Evolutionary conservation across 2,329 filamentous ascomycete species (phyloP).

Genomic region (Penicillium sp.): DNA sequence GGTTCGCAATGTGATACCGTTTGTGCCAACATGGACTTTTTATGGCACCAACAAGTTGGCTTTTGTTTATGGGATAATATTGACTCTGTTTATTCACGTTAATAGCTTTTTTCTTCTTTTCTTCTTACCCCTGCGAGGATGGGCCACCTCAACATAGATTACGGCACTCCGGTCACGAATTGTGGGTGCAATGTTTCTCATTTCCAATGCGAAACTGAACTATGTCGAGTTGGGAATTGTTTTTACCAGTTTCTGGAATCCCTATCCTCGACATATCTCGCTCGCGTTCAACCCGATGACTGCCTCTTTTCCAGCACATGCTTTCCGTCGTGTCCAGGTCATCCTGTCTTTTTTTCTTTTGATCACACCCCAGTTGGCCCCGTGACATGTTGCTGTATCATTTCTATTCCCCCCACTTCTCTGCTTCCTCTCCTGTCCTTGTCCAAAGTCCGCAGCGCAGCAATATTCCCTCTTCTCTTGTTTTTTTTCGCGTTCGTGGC

Average conservation of each 20-base stretch:
- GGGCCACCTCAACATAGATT: conserved; percentile 29
- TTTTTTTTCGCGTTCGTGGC: conserved; percentile 26
- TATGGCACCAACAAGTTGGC: conserved; percentile 32
- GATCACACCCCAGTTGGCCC: conserved; percentile 13
- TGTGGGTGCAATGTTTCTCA: conserved; percentile 20
- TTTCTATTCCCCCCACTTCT: conserved; percentile 21
- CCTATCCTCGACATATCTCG: neutral
- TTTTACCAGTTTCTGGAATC: neutral
- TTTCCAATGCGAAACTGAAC: neutral
- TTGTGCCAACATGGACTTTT: conserved; percentile 38
- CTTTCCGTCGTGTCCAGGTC: conserved; percentile 7
- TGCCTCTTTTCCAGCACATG: conserved; percentile 2
- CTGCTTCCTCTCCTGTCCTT: conserved; percentile 25
- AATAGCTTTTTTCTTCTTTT: conserved; percentile 36
- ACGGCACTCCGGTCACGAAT: conserved; percentile 31
- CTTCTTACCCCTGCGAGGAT: conserved; percentile 18
- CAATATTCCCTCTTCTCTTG: conserved; percentile 42
- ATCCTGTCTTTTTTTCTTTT: conserved; percentile 14
- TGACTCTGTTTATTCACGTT: conserved; percentile 42
- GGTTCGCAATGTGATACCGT: conserved; percentile 33
- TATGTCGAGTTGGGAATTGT: neutral
- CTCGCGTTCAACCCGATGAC: conserved; percentile 12
- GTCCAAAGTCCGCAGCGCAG: conserved; percentile 40
- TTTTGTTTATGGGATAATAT: conserved; percentile 41
- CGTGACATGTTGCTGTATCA: conserved; percentile 25